Conservation (phyloP, 306 rosid species). For the Dryas octopetala region DNA sequence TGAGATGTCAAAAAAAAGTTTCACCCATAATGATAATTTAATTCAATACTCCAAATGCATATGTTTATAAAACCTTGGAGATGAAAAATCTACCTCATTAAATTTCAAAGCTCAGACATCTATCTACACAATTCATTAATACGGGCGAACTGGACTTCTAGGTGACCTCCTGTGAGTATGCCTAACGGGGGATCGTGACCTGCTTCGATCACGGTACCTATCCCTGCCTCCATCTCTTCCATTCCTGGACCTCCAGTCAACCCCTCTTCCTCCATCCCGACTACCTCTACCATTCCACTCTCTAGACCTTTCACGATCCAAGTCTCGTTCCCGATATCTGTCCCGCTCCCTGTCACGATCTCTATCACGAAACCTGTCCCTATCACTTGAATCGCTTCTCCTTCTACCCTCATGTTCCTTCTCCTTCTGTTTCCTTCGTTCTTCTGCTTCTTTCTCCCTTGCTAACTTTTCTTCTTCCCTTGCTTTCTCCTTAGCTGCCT, state of each 20-base stretch:
- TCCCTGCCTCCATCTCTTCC: constrained; percentile 87
- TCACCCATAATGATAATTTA: constrained; percentile 67
- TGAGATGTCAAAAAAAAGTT: constrained; percentile 72
- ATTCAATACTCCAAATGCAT: constrained; percentile 59
- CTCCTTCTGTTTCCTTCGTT: constrained; percentile 81
- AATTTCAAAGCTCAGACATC: constrained; percentile 80
- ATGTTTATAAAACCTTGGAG: constrained; percentile 65
- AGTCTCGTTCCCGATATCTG: constrained; percentile 70
- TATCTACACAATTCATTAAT: constrained; percentile 63
- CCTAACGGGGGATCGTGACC: constrained; percentile 88
- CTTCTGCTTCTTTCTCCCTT: constrained; percentile 88
- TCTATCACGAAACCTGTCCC: constrained; percentile 66
- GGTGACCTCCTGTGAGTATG: constrained; percentile 69
- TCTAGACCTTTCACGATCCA: constrained; percentile 68
- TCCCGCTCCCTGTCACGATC: constrained; percentile 72
- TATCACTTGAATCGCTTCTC: constrained; percentile 73
- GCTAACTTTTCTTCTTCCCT: constrained; percentile 78
- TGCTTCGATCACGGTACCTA: constrained; percentile 69
- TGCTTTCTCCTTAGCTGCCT: constrained; percentile 83
- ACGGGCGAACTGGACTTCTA: constrained; percentile 69
- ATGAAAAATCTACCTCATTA: constrained; percentile 84
- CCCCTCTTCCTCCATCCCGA: constrained; percentile 73
- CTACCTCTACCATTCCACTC: constrained; percentile 69
- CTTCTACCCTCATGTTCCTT: constrained; percentile 63
- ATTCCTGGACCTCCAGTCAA: constrained; percentile 70